Evolutionary conservation across 139 green algal species (phyloP).

Genomic region (Picochlorum costavermella): DNA sequence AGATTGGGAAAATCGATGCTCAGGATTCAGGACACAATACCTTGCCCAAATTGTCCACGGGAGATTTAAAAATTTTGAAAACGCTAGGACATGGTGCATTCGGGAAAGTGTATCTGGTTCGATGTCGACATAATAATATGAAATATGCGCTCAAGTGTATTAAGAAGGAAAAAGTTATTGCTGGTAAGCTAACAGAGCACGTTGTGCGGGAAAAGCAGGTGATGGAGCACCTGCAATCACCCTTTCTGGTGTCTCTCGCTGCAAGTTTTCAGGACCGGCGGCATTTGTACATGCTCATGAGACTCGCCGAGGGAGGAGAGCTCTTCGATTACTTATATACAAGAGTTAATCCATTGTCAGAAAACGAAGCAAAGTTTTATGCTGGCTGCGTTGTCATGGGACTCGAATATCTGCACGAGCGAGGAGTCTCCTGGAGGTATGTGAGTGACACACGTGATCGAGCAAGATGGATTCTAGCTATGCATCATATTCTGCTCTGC

Average conservation of each 20-base stretch:
- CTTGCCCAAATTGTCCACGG: constrained; percentile 1
- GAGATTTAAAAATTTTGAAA: constrained; percentile 36
- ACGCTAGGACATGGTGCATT: constrained; percentile 81
- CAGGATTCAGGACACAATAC: constrained; percentile 8
- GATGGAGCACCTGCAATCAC: constrained; percentile 62
- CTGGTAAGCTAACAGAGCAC: constrained; percentile 69
- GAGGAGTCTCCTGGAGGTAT: constrained; percentile 53
- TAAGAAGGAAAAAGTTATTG: constrained; percentile 66
- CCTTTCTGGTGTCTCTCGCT: constrained; percentile 78
- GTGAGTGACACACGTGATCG: constrained; percentile 8
- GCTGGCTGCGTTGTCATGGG: constrained; percentile 68
- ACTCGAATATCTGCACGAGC: constrained; percentile 77
- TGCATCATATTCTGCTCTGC: constrained; percentile 5
- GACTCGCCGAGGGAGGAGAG: constrained; percentile 83
- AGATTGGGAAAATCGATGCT: constrained; percentile 21
- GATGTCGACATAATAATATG: constrained; percentile 23
- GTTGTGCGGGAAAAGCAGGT: constrained; percentile 73
- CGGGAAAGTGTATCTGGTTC: constrained; percentile 76
- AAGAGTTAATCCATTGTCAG: constrained; percentile 44
- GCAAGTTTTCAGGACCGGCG: constrained; percentile 41
- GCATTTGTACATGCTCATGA: constrained; percentile 83
- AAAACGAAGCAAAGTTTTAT: constrained; percentile 81
- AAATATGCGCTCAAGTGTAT: constrained; percentile 78
- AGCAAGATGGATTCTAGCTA: constrained; percentile 4
- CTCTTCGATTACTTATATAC: constrained; percentile 85